Evolutionary conservation across 2,329 filamentous ascomycete species (phyloP), one percentile per base, ranked within the genome.

Genomic region (Trichoderma aggressivum): DNA sequence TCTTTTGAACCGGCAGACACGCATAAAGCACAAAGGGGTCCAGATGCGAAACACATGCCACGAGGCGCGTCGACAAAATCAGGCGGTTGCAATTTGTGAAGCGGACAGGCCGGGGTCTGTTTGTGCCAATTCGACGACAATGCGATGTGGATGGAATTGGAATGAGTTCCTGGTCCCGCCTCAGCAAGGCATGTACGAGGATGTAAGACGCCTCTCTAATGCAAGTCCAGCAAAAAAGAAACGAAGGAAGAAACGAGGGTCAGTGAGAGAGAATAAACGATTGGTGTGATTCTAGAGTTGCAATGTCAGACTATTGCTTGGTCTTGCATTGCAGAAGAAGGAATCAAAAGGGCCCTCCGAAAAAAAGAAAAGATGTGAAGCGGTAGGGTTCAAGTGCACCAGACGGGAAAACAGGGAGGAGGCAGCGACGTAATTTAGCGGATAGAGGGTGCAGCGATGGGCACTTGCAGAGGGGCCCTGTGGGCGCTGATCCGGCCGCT

Each of bases 11-110:
- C 43, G 55, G 47, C 56, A 71, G 71, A 62, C 53, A 63, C 56
- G 71, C 68, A 67, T 62, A 21, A 62, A 67, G 68, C 47, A 66
- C 34, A 47, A 50, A 60, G 66, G 66, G 56, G 66, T 69, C 59
- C 53, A 47, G 58, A n/a, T 62, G 67, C 61, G 39, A 70, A 71
- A 59, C 55, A 72, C 61, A 72, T 72, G 68, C 68, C 70, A 70
- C 66, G 60, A 60, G 66, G 70, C 70, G 66, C 58, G 70, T 68
- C 50, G 62, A 58, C 55, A 34, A 21, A 34, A 43, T 64, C 32
- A 58, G 34, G 61, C 50, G 61, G 67, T 24, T 39, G 59, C 59
- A 32, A 32, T 55, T 63, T 34, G 62, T 53, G 62, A 53, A 67
- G 55, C 30, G 62, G 36, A 60, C 28, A 55, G 39, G 24, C 28